Conservation (phyloP, 2,329 filamentous ascomycete species). For the Penicillium thymicola region DNA sequence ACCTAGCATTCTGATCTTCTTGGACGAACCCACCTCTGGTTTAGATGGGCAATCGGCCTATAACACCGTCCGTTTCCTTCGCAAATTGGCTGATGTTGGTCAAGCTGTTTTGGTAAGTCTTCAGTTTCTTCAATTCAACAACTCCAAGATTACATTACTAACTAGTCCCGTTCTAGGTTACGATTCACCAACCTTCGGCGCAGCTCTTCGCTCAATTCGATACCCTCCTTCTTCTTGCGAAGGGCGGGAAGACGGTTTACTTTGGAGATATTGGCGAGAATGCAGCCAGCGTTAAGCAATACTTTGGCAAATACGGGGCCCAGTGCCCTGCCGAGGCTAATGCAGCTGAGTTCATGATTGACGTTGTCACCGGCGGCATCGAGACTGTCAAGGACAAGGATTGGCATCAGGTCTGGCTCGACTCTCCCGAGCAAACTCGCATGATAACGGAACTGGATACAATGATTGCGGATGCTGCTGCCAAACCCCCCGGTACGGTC, state of each 20-base stretch:
- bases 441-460: slow-evolving; percentile 5
- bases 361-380: slow-evolving; percentile 56
- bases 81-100: slow-evolving; percentile 60
- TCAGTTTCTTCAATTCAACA: not conserved
- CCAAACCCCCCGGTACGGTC: slow-evolving; percentile 4
- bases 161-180: slow-evolving; percentile 43
- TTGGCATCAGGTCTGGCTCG: slow-evolving; percentile 10
- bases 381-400: slow-evolving; percentile 12
- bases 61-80: slow-evolving; percentile 62
- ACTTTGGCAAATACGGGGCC: slow-evolving; percentile 63
- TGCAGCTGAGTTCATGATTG: slow-evolving; percentile 26
- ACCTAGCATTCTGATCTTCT: slow-evolving; percentile 62
- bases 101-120: slow-evolving; percentile 55
- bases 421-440: slow-evolving; percentile 2
- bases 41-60: slow-evolving; percentile 64
- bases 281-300: slow-evolving; percentile 58
- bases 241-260: slow-evolving; percentile 64
- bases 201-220: slow-evolving; percentile 66
- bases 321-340: slow-evolving; percentile 13
- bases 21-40: slow-evolving; percentile 67
- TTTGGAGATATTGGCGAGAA: slow-evolving; percentile 64
- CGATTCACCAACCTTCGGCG: slow-evolving; percentile 65
- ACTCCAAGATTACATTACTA: not conserved
- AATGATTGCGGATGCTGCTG: slow-evolving; percentile 3
- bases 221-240: slow-evolving; percentile 62